Percentiles rank a stretch among this genome's conserved stretches.
Conservation (phyloP, 1,284 basidiomycete species). For the Boletus smithii region DNA sequence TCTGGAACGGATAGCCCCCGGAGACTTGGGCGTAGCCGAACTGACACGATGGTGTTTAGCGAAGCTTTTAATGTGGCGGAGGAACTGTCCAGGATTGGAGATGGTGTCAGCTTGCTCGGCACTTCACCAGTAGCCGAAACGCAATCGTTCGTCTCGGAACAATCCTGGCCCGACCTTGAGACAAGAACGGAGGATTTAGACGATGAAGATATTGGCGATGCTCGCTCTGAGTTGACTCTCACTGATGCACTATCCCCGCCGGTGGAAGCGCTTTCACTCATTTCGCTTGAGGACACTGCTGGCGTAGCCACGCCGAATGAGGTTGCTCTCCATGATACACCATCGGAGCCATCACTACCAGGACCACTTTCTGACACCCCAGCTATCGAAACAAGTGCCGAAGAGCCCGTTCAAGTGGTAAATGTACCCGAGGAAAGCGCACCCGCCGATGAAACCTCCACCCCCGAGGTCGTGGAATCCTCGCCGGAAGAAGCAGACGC, state of each 20-base stretch:
- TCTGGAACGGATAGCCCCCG: slow-evolving; percentile 47
- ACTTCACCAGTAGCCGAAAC: slow-evolving; percentile 13
- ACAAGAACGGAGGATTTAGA: slow-evolving; percentile 20
- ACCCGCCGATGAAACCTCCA: slow-evolving; percentile 4
- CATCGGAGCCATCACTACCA: slow-evolving; percentile 2
- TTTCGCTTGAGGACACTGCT: slow-evolving; percentile 27
- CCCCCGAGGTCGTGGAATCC: slow-evolving; percentile 7
- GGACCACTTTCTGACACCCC: slow-evolving; percentile 3
- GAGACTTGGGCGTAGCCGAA: slow-evolving; percentile 56
- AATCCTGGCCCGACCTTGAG: slow-evolving; percentile 16
- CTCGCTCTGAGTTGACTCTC: slow-evolving; percentile 20
- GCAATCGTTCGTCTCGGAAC: slow-evolving; percentile 5
- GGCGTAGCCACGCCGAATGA: not conserved
- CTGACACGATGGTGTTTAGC: slow-evolving; percentile 75
- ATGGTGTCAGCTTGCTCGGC: slow-evolving; percentile 14
- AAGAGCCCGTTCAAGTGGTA: slow-evolving; percentile 8
- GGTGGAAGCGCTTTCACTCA: slow-evolving; percentile 27
- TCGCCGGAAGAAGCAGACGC: slow-evolving; percentile 5
- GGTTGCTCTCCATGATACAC: not conserved
- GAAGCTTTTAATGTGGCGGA: slow-evolving; percentile 46
- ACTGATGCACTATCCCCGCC: slow-evolving; percentile 29
- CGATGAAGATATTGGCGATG: slow-evolving; percentile 28
- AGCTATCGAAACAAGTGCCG: slow-evolving; percentile 6
- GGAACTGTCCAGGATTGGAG: slow-evolving; percentile 39
- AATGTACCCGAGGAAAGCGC: slow-evolving; percentile 2